Evolutionary conservation across 257 asterid species (phyloP).

Genomic region (Ballota nigra): DNA sequence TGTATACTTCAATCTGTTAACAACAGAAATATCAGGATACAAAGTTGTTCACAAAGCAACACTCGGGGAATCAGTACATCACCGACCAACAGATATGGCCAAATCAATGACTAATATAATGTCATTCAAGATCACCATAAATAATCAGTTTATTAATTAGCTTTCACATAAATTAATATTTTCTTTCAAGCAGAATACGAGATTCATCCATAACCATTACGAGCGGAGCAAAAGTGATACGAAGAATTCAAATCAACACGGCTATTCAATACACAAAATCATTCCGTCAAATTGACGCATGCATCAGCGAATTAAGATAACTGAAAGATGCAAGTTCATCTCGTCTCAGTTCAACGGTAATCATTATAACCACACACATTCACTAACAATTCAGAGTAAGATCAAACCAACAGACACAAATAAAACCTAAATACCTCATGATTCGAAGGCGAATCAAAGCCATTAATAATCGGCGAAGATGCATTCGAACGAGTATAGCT

Average conservation of each 20-base stretch:
- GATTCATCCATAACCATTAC: neutral
- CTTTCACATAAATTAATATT: too few species aligned
- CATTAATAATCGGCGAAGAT: constrained; percentile 63
- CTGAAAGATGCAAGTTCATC: constrained; percentile 11
- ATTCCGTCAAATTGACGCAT: neutral
- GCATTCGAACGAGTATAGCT: constrained; percentile 44
- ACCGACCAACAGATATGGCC: neutral
- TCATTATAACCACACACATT: neutral
- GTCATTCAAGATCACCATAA: neutral
- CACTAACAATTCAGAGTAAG: constrained; percentile 5
- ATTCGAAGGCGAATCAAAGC: constrained; percentile 52
- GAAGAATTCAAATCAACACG: neutral
- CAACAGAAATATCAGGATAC: constrained; percentile 4
- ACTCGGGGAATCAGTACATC: neutral
- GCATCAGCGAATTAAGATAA: constrained; percentile 18
- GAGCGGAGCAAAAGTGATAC: neutral
- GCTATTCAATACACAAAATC: neutral
- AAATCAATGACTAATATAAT: constrained; percentile 2
- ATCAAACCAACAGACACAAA: constrained; percentile 18
- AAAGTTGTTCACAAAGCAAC: neutral
- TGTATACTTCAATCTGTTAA: constrained; percentile 61
- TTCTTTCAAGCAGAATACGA: constrained; percentile 3
- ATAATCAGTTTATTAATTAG: neutral
- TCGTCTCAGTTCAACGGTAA: neutral
- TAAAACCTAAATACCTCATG: constrained; percentile 48